Conservation (phyloP, 2,329 filamentous ascomycete species). For the Neurospora sp. region DNA sequence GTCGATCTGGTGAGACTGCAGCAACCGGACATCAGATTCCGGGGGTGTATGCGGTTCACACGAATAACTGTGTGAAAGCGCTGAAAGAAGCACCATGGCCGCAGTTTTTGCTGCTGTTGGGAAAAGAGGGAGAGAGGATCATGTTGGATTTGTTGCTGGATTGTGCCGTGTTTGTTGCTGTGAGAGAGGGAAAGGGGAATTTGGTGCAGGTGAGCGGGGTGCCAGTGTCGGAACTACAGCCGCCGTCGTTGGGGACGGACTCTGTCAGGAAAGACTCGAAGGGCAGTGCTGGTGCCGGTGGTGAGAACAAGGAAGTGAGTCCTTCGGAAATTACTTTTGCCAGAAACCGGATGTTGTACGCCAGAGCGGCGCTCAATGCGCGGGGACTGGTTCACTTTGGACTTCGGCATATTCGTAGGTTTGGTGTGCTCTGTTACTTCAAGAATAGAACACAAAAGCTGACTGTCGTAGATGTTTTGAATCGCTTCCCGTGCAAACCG, state of each 20-base stretch:
- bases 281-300: too few relatives aligned
- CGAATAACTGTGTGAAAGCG: slow-evolving; percentile 59
- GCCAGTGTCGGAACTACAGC: slow-evolving; percentile 20
- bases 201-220: slow-evolving; percentile 71
- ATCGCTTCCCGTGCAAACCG: slow-evolving; percentile 45
- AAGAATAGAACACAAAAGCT: not conserved
- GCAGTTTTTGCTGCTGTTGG: slow-evolving; percentile 62
- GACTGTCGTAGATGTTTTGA: slow-evolving; percentile 59
- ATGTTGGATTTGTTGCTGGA: slow-evolving; percentile 71
- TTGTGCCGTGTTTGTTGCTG: slow-evolving; percentile 61
- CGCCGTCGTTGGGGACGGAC: too few relatives aligned
- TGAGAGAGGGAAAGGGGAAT: slow-evolving; percentile 52
- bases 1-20: slow-evolving; percentile 12
- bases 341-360: slow-evolving; percentile 79
- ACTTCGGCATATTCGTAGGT: slow-evolving; percentile 65
- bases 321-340: slow-evolving; percentile 61
- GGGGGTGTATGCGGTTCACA: slow-evolving; percentile 52
- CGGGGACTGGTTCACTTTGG: slow-evolving; percentile 62
- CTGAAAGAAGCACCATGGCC: slow-evolving; percentile 69
- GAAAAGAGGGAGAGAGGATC: slow-evolving; percentile 62
- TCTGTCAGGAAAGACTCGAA: too few relatives aligned
- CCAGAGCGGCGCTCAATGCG: slow-evolving; percentile 59
- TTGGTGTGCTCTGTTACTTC: too few relatives aligned
- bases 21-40: slow-evolving; percentile 36
- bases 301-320: slow-evolving; percentile 14